phyloP scores from a whole-genome alignment of 2,329 filamentous ascomycete genomes.

The Verticillium zaregamsianum region DNA sequence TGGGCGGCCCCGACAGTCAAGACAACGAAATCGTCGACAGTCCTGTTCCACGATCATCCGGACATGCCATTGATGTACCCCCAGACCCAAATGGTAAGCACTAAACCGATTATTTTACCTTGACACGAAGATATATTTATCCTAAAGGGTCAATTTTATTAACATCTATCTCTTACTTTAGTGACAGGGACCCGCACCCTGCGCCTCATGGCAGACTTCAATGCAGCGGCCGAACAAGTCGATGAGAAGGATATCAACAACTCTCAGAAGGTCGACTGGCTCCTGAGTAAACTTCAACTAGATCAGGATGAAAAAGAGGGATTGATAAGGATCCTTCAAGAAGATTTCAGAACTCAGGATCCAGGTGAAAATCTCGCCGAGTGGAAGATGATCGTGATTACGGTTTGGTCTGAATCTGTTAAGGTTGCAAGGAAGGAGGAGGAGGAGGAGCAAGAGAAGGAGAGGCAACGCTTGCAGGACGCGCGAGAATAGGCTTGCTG shows the following conservation, averaged over 20 bases:
- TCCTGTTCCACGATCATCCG: not conserved
- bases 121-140: not conserved
- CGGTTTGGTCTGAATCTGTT: not conserved
- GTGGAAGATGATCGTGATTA: not conserved
- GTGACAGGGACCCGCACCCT: not conserved
- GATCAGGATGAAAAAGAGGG: not conserved
- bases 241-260: not conserved
- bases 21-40: not conserved
- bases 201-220: not conserved
- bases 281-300: not conserved
- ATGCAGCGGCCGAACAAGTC: not conserved
- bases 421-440: not conserved
- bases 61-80: not conserved
- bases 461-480: not conserved
- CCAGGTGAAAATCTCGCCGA: not conserved
- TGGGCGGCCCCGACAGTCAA: not conserved
- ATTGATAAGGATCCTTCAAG: not conserved
- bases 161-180: not conserved
- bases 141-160: not conserved
- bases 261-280: not conserved
- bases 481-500: no score
- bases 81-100: not conserved
- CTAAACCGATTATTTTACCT: not conserved
- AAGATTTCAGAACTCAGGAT: not conserved
- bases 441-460: not conserved